Conservation (phyloP, 139 green algal genomes). For the Klebsormidium nitens region DNA sequence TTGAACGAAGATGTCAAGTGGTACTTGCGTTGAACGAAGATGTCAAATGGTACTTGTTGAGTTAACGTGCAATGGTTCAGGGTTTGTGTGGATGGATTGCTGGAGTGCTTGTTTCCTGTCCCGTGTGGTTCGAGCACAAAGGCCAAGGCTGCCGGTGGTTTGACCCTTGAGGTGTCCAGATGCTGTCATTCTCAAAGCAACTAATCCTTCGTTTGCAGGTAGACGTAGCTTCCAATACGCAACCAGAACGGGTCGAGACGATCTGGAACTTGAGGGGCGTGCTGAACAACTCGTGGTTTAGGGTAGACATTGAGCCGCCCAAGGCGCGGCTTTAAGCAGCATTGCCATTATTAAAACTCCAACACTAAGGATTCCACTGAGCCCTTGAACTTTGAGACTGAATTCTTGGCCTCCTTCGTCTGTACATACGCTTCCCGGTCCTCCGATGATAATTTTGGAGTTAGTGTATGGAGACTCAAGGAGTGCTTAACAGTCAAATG, state of each 20-base stretch:
- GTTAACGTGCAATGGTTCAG: not conserved
- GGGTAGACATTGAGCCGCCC: conserved; percentile 26
- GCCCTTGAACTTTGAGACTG: no score
- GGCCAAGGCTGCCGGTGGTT: not conserved
- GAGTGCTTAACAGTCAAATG: no score
- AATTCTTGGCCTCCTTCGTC: no score
- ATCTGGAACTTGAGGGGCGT: conserved; percentile 41
- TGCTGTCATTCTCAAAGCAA: not conserved
- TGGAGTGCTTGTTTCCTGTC: not conserved
- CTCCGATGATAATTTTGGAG: no score
- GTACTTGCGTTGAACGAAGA: no score
- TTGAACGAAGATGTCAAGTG: no score
- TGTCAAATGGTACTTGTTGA: not conserved
- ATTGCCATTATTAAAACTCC: no score
- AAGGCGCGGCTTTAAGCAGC: no score
- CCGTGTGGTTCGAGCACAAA: not conserved
- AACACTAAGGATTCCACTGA: no score
- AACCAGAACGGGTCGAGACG: conserved; percentile 20
- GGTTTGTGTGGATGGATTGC: not conserved
- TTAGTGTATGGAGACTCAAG: no score
- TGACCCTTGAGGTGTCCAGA: not conserved
- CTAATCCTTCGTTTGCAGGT: conserved; percentile 6
- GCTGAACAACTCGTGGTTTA: conserved; percentile 45
- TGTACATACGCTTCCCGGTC: no score
- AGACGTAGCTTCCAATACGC: conserved; percentile 30